Conservation (phyloP, 78 protist genomes). For the Cavenderia fasciculata region DNA sequence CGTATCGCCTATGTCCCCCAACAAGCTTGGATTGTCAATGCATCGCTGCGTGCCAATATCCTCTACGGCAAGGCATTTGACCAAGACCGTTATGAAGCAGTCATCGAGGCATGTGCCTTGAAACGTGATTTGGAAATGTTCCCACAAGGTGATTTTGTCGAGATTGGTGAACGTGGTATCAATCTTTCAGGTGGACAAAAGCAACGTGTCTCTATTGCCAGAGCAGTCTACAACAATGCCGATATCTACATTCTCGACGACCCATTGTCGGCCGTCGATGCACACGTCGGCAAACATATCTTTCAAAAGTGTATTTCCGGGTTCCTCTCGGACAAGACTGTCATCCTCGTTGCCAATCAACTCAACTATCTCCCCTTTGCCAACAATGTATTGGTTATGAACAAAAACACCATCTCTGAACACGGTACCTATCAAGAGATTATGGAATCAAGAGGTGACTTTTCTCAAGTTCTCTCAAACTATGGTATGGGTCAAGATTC, state of each 20-base stretch:
- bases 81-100: constrained; percentile 34
- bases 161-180: constrained; percentile 97
- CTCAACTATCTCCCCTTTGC: constrained; percentile 45
- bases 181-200: constrained; percentile 98
- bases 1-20: constrained; percentile 92
- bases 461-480: background rate
- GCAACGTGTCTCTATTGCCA: constrained; percentile 94
- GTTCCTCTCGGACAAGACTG: constrained; percentile 41
- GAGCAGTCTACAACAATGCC: constrained; percentile 84
- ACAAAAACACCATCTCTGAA: constrained; percentile 75
- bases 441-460: constrained; percentile 12
- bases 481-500: constrained; percentile 69
- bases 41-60: constrained; percentile 92
- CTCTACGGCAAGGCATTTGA: constrained; percentile 83
- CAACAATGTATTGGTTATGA: constrained; percentile 24
- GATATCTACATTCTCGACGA: constrained; percentile 93
- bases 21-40: constrained; percentile 92
- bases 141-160: constrained; percentile 90
- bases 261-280: constrained; percentile 94
- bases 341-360: constrained; percentile 88
- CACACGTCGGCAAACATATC: constrained; percentile 86
- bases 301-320: constrained; percentile 69
- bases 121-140: constrained; percentile 80
- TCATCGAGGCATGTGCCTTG: constrained; percentile 85
- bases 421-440: constrained; percentile 74